Conservation (phyloP, 345 rosid species). For the Gossypium longicalyx region DNA sequence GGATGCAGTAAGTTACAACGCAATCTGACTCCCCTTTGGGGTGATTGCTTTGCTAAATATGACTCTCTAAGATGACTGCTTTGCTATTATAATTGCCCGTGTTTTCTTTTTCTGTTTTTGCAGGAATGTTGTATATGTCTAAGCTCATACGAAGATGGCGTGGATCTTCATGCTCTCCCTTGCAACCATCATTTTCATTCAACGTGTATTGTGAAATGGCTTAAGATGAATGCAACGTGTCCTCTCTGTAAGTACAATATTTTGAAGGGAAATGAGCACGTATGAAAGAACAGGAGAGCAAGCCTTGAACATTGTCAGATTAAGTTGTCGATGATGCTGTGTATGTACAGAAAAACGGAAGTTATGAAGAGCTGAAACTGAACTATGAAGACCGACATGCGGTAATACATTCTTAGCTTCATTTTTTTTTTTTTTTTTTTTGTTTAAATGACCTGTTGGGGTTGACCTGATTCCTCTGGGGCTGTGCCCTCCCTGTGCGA, state of each 20-base stretch:
- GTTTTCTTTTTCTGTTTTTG: neutral
- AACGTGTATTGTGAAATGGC: constrained; percentile 88
- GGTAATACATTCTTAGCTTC: neutral
- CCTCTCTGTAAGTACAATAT: constrained; percentile 95
- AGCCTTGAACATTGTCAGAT: neutral
- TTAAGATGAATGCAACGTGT: constrained; percentile 98
- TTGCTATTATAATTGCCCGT: neutral
- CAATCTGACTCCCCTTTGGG: neutral
- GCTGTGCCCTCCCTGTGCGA: neutral
- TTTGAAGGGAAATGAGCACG: constrained; percentile 78
- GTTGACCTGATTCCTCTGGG: constrained; percentile 1
- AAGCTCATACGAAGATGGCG: constrained; percentile 75
- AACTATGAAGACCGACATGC: constrained; percentile 9
- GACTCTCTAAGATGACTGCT: neutral
- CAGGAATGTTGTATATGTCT: constrained; percentile 97
- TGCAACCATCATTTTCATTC: constrained; percentile 96
- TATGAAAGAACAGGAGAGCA: constrained; percentile 23
- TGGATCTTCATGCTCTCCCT: constrained; percentile 78
- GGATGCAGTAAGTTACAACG: constrained; percentile 71
- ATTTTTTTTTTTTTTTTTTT: neutral
- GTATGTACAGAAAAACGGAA: constrained; percentile 20
- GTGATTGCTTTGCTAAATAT: neutral
- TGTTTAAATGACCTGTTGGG: neutral
- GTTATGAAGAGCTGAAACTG: constrained; percentile 11
- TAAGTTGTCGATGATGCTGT: neutral